These are phyloP conservation scores for Puccinia hordei DNA, from an alignment of 1,284 basidiomycete genomes.

Conservation along the genomic window DNA sequence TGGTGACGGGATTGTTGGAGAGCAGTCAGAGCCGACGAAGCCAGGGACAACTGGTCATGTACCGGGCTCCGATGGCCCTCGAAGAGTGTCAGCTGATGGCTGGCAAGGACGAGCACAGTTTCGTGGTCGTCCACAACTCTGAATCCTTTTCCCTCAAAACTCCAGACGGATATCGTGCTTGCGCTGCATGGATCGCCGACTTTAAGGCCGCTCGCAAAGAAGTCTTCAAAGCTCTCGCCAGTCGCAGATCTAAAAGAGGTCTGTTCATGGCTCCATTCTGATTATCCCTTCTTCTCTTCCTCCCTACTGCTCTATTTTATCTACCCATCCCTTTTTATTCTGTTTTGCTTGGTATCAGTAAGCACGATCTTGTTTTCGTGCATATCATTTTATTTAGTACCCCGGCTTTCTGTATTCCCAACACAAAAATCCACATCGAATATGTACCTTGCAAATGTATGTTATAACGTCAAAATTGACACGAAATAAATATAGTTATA, in stretches of 20 bases:
- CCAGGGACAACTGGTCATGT: slow-evolving; percentile 5
- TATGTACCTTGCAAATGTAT: too few species aligned
- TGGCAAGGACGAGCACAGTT: slow-evolving; percentile 17
- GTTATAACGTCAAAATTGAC: too few species aligned
- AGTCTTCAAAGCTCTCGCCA: slow-evolving; percentile 29
- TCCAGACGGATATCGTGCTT: slow-evolving; percentile 18
- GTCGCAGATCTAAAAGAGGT: slow-evolving; percentile 25
- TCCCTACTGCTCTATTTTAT: too few species aligned
- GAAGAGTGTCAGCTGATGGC: slow-evolving; percentile 38
- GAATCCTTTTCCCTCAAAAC: slow-evolving; percentile 31
- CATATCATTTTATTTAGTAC: too few species aligned
- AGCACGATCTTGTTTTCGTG: too few species aligned
- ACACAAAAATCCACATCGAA: too few species aligned
- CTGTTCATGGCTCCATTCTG: slow-evolving; percentile 26
- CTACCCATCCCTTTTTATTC: too few species aligned
- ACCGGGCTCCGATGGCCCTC: slow-evolving; percentile 42
- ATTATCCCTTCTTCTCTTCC: too few species aligned
- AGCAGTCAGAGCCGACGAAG: background rate
- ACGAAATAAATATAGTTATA: too few species aligned
- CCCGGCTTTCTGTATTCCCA: too few species aligned
- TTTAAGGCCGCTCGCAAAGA: slow-evolving; percentile 26
- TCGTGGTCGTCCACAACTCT: slow-evolving; percentile 15
- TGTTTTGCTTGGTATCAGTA: too few species aligned
- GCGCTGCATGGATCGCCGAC: slow-evolving; percentile 25
- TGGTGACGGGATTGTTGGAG: slow-evolving; percentile 10